Evolutionary conservation across 2,329 filamentous ascomycete genomes (phyloP), one percentile per base, ranked within the genome.

Genomic region (Pseudogymnoascus sp.): DNA sequence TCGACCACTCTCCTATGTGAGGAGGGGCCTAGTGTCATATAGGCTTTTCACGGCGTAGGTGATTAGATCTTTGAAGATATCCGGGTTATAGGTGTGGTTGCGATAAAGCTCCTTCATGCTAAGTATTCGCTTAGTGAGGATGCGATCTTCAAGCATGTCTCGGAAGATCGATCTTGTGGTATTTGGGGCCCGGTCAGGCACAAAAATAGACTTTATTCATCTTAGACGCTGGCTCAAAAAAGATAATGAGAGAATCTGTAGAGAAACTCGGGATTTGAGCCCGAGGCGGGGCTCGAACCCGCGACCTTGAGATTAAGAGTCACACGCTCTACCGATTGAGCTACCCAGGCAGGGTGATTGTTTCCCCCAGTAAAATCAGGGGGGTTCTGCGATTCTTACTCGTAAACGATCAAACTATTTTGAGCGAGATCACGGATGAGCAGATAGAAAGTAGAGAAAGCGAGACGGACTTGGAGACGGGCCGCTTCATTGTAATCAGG

Each of bases 261-360:
- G 50, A 56, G 50, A 56, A 33, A 56, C 50, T 56, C 50, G 50
- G 50, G 50, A 56, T 33, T 56, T 56, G 50, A 56, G 50, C 50
- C 50, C 50, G 50, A 56, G 50, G 50, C 50, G 50, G 50, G 50
- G 50, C 50, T 56, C 50, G 50, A 56, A 56, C 50, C 50, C 50
- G 50, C 50, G 50, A 56, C 50, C 50, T 56, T 56, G 50, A 56
- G 50, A 56, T 56, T 56, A 56, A 79, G 85, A 87, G 85, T 87
- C 84, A 86, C 81, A 87, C 84, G 84, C 84, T 88, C 85, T 88
- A 87, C 83, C 82, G 82, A 85, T 85, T 85, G 83, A 85, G 83
- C 83, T 85, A 86, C 59, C 59, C 59, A 60, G 59, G 59, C 60
- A 61, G 40, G 59, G 50, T 56, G 23, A 53, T 53, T 53, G 46